A percentile compares a stretch with the other conserved stretches of the same genome.
Evolutionary conservation across 306 rosid species (phyloP).

Genomic region (Lotus japonicus): DNA sequence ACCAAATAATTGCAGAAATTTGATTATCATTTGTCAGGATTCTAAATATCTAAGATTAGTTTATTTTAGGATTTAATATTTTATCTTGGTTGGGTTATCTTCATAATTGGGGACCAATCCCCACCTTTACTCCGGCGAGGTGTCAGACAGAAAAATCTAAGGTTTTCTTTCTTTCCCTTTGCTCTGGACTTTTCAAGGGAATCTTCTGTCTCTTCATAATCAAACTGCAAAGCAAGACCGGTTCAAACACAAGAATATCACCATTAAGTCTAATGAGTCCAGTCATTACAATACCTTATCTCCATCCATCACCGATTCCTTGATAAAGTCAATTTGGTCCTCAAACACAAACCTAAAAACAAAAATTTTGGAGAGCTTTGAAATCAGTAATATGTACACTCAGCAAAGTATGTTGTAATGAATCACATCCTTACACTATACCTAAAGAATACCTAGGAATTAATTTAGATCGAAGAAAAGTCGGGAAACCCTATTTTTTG

Average conservation of each 20-base stretch:
- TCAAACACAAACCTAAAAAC: constrained; percentile 70
- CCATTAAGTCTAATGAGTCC: constrained; percentile 2
- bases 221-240: constrained; percentile 45
- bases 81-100: too few species aligned
- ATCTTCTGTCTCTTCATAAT: constrained; percentile 37
- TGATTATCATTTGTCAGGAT: neutral
- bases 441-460: constrained; percentile 15
- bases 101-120: too few species aligned
- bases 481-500: too few species aligned
- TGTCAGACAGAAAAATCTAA: too few species aligned
- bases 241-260: constrained; percentile 27
- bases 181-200: constrained; percentile 57
- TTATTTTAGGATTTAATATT: too few species aligned
- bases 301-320: constrained; percentile 84
- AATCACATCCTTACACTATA: neutral
- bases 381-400: constrained; percentile 16
- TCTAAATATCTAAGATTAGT: too few species aligned
- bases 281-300: constrained; percentile 50
- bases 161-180: too few species aligned
- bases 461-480: too few species aligned
- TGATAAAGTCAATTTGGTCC: constrained; percentile 94
- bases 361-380: constrained; percentile 6
- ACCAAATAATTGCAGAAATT: neutral
- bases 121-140: too few species aligned
- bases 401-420: constrained; percentile 1